A percentile compares a stretch with the other conserved stretches of the same genome.
phyloP scores from a whole-genome alignment of 345 rosid species.

The Salix udensis region DNA sequence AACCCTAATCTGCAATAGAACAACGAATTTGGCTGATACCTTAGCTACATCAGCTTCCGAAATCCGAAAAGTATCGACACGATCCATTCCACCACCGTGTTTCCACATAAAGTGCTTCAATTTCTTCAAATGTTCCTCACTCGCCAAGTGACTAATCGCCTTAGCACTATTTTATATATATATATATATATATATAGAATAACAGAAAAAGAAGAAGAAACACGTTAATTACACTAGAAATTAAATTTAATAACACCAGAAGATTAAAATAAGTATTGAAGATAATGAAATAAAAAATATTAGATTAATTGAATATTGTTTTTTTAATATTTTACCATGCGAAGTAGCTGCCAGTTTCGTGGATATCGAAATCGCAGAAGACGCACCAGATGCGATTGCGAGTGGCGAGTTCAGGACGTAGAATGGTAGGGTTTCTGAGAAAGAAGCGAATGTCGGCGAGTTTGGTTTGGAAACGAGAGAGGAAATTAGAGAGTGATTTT shows the following conservation, averaged over 20 bases:
- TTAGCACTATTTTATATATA: constrained; percentile 37
- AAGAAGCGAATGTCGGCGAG: constrained; percentile 57
- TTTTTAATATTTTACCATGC: constrained; percentile 47
- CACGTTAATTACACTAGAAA: background rate
- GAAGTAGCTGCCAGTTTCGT: constrained; percentile 59
- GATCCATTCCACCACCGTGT: constrained; percentile 58
- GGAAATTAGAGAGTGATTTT: constrained; percentile 47
- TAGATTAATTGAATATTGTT: background rate
- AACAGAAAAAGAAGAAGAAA: background rate
- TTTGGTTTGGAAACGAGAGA: constrained; percentile 59
- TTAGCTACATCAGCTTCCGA: constrained; percentile 52
- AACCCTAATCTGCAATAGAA: background rate
- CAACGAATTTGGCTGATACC: constrained; percentile 34
- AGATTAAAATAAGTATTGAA: background rate
- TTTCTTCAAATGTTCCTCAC: constrained; percentile 65
- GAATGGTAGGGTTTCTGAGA: constrained; percentile 53
- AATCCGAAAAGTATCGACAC: constrained; percentile 48
- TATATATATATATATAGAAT: background rate
- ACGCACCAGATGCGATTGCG: constrained; percentile 75
- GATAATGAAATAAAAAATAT: background rate
- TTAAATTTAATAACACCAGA: background rate
- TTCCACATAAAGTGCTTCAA: constrained; percentile 79
- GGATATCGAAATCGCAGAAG: constrained; percentile 68
- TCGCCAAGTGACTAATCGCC: constrained; percentile 66
- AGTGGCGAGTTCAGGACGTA: constrained; percentile 52